phyloP scores from a whole-genome alignment of 495 filamentous ascomycete genomes.

The Parmelia sp. region DNA sequence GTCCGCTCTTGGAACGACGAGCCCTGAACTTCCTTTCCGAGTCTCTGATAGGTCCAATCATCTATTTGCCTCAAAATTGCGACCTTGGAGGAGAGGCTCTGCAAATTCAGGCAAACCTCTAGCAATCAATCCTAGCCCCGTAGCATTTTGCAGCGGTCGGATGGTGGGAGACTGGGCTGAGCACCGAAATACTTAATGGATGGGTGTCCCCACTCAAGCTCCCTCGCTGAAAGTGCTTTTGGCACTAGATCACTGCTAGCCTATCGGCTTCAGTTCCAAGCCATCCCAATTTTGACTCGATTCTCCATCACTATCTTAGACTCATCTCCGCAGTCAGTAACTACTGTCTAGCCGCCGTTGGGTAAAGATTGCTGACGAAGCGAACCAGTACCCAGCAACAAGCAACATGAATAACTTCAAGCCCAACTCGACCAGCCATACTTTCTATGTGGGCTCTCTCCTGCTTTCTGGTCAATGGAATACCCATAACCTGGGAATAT shows the following conservation, averaged over 20 bases:
- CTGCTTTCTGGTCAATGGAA: background rate
- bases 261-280: background rate
- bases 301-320: background rate
- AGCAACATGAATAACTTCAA: background rate
- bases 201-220: background rate
- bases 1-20: background rate
- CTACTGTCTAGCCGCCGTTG: constrained; percentile 3
- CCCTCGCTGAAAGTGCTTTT: constrained; percentile 1
- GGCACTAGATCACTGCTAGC: background rate
- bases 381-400: background rate
- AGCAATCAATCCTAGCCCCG: background rate
- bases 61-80: constrained; percentile 3
- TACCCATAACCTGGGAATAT: background rate
- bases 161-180: background rate
- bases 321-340: background rate
- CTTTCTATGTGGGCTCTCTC: background rate
- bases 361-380: constrained; percentile 2
- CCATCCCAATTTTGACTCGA: background rate
- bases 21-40: background rate
- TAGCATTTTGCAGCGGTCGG: background rate
- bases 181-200: constrained; percentile 1
- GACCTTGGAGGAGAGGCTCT: background rate
- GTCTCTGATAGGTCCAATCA: constrained; percentile 1
- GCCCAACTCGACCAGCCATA: background rate
- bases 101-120: constrained; percentile 1